Evolutionary conservation across 306 rosid species (phyloP).

Genomic region (Begonia fuchsioides): DNA sequence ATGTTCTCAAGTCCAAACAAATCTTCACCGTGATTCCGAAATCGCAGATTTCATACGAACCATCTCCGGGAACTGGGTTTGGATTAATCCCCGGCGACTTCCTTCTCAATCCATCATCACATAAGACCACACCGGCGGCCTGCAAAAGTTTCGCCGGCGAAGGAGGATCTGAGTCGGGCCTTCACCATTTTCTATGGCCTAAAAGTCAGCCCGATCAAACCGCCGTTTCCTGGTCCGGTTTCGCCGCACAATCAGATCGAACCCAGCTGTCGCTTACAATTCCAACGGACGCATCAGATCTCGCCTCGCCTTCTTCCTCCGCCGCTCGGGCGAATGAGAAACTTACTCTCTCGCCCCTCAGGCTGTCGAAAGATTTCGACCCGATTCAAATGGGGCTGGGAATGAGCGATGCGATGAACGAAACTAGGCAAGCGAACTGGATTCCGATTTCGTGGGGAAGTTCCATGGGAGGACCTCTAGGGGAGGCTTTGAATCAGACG

Average conservation of each 20-base stretch:
- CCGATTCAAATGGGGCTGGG: conserved; percentile 56
- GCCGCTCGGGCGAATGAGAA: conserved; percentile 47
- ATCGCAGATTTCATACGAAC: conserved; percentile 33
- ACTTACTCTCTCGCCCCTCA: conserved; percentile 56
- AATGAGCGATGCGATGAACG: conserved; percentile 20
- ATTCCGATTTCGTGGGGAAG: too few relatives aligned
- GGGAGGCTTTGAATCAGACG: conserved; percentile 64
- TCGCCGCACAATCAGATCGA: conserved; percentile 35
- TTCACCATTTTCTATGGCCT: conserved; percentile 68
- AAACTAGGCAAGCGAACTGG: conserved; percentile 26
- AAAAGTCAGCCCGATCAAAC: conserved; percentile 27
- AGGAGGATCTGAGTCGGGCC: conserved; percentile 26
- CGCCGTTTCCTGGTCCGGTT: conserved; percentile 33
- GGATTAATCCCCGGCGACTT: conserved; percentile 55
- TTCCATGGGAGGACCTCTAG: conserved; percentile 81
- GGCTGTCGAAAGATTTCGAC: too few relatives aligned
- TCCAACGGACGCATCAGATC: conserved; percentile 38
- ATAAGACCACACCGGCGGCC: conserved; percentile 18
- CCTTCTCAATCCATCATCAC: conserved; percentile 55
- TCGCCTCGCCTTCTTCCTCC: conserved; percentile 30
- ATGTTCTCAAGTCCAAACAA: conserved; percentile 32
- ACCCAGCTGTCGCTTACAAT: conserved; percentile 67
- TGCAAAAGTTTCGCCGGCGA: conserved; percentile 15
- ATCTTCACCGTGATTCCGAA: conserved; percentile 30
- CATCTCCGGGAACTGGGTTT: conserved; percentile 43